Percentiles rank a stretch among this genome's conserved stretches.
Conservation (phyloP, 1,284 basidiomycete genomes). For the Irpex lacteus region DNA sequence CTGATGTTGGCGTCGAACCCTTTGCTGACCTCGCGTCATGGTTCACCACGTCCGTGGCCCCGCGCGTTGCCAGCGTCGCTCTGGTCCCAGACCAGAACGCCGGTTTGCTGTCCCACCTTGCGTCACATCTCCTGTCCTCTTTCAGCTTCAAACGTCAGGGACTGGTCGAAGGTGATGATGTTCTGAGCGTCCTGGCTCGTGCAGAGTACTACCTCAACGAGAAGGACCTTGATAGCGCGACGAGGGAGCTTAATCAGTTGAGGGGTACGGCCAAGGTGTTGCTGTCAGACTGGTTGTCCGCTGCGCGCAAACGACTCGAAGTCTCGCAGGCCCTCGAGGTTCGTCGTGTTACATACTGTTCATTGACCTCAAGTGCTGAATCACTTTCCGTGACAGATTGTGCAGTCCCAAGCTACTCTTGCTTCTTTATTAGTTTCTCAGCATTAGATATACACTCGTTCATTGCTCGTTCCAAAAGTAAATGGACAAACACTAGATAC, state of each 20-base stretch:
- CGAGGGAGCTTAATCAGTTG: conserved; percentile 91
- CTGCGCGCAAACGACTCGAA: conserved; percentile 86
- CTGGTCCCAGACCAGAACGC: conserved; percentile 89
- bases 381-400: conserved; percentile 49
- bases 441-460: conserved; percentile 25
- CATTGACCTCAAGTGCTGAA: not conserved
- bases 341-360: conserved; percentile 20
- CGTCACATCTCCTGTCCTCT: conserved; percentile 73
- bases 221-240: conserved; percentile 90
- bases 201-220: conserved; percentile 91
- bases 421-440: conserved; percentile 59
- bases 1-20: conserved; percentile 87
- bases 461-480: conserved; percentile 10
- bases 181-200: conserved; percentile 82
- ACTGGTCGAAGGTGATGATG: conserved; percentile 77
- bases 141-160: conserved; percentile 81
- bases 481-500: conserved; percentile 12
- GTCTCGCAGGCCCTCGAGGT: conserved; percentile 93
- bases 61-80: conserved; percentile 84
- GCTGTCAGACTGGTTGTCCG: conserved; percentile 89
- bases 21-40: conserved; percentile 86
- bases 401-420: conserved; percentile 80
- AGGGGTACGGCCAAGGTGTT: conserved; percentile 83
- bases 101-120: conserved; percentile 86
- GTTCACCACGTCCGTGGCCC: conserved; percentile 85